Evolutionary conservation across 2,329 filamentous ascomycete species (phyloP).

Genomic region (Meredithiella fracta): DNA sequence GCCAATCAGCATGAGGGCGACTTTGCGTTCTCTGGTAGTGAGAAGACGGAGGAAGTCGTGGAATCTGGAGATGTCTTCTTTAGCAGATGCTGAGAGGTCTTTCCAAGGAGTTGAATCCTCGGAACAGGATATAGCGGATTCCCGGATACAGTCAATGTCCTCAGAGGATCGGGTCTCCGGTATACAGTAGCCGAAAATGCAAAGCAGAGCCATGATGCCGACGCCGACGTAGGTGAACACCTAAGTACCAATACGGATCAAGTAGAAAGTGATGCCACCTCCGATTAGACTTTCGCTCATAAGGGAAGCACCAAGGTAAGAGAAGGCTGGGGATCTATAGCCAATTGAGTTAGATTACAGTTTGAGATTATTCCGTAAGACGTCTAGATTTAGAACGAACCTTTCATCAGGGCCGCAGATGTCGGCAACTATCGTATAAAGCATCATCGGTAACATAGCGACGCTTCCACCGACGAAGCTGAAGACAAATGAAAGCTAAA

Average conservation of each 20-base stretch:
- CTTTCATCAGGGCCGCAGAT: conserved; percentile 9
- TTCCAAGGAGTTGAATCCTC: conserved; percentile 5
- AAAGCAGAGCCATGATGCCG: conserved; percentile 7
- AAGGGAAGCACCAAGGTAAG: conserved; percentile 14
- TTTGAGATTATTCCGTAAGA: too few species aligned
- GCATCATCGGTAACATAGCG: conserved; percentile 15
- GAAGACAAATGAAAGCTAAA: conserved; percentile 15
- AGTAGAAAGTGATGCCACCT: conserved; percentile 15
- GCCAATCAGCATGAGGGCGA: conserved; percentile 12
- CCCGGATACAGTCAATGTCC: neutral
- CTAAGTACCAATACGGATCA: conserved; percentile 15
- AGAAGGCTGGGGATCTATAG: conserved; percentile 15
- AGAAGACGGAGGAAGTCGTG: conserved; percentile 10
- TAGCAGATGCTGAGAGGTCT: conserved; percentile 9
- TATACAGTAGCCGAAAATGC: conserved; percentile 12
- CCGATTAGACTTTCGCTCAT: conserved; percentile 15
- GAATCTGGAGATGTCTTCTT: conserved; percentile 4
- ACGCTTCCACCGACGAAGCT: conserved; percentile 16
- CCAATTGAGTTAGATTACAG: too few species aligned
- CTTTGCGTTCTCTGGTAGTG: conserved; percentile 7
- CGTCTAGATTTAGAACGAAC: conserved; percentile 7
- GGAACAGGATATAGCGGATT: neutral
- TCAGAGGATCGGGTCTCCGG: conserved; percentile 13
- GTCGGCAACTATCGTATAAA: conserved; percentile 16
- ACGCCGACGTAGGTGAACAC: conserved; percentile 14